phyloP scores from a whole-genome alignment of 352 stramenopile species.

The Phytophthora quininea region DNA sequence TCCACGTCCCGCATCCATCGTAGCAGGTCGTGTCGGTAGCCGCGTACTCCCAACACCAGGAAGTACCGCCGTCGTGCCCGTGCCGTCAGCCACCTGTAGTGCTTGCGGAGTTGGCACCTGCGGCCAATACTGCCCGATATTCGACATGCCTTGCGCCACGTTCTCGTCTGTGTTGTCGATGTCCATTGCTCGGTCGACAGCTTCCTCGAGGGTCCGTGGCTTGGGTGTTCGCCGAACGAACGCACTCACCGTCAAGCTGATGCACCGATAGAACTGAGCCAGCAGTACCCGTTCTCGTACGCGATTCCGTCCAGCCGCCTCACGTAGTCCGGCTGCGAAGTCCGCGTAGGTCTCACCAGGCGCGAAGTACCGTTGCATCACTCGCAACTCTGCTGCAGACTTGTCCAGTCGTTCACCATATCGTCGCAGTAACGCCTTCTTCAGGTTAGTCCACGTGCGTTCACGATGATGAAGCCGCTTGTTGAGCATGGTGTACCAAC shows the following conservation, averaged over 20 bases:
- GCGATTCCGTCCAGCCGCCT: background rate
- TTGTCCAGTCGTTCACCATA: slow-evolving; percentile 2
- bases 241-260: background rate
- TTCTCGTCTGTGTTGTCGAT: slow-evolving; percentile 6
- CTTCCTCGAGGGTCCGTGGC: background rate
- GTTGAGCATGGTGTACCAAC: background rate
- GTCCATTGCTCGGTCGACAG: background rate
- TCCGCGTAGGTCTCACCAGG: background rate
- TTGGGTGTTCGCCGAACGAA: background rate
- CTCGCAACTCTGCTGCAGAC: background rate
- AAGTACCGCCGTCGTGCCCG: background rate
- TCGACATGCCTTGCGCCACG: background rate
- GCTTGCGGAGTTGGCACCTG: background rate
- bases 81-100: slow-evolving; percentile 1
- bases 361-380: slow-evolving; percentile 48
- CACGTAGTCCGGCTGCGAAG: background rate
- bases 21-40: background rate
- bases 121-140: background rate
- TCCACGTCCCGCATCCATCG: background rate
- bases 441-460: slow-evolving; percentile 9
- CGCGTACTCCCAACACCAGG: slow-evolving; percentile 6
- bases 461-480: background rate
- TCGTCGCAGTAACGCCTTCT: background rate
- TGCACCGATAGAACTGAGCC: background rate
- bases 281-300: background rate